phyloP scores from a whole-genome alignment of 1,284 basidiomycete genomes.

The Porogramme epimiltina region DNA sequence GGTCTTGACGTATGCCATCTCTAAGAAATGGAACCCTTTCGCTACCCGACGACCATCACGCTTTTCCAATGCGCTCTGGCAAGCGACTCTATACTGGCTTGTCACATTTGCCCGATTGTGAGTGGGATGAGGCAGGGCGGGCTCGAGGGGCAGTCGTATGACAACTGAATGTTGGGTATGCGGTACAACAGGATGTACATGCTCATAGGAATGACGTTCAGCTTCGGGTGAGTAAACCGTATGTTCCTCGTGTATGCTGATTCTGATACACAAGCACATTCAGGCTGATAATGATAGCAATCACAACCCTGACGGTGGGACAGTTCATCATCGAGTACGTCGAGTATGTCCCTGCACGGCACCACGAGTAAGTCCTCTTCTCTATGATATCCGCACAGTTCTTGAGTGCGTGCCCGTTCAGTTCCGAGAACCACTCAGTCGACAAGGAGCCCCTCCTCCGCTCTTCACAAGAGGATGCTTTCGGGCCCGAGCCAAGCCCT shows the following conservation, averaged over 20 bases:
- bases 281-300: slow-evolving; percentile 57
- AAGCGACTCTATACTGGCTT: slow-evolving; percentile 54
- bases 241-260: too few species aligned
- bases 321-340: slow-evolving; percentile 58
- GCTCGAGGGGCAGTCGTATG: neutral
- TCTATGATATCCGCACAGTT: neutral
- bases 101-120: slow-evolving; percentile 63
- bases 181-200: slow-evolving; percentile 56
- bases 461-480: slow-evolving; percentile 16
- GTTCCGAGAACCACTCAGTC: slow-evolving; percentile 17
- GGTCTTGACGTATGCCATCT: slow-evolving; percentile 49
- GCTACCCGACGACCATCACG: slow-evolving; percentile 44
- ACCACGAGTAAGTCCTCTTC: slow-evolving; percentile 15
- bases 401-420: neutral
- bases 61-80: slow-evolving; percentile 51
- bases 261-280: neutral
- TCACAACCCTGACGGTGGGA: slow-evolving; percentile 52
- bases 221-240: slow-evolving; percentile 53
- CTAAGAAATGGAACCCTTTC: slow-evolving; percentile 45
- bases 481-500: slow-evolving; percentile 13
- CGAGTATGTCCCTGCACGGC: slow-evolving; percentile 24
- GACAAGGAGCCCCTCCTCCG: slow-evolving; percentile 41
- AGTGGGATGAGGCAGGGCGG: slow-evolving; percentile 29
- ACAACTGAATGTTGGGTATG: slow-evolving; percentile 6
- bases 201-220: slow-evolving; percentile 70